Evolutionary conservation across 768 basidiomycete genomes (phyloP).

Genomic region (Crepidotus variabilis): DNA sequence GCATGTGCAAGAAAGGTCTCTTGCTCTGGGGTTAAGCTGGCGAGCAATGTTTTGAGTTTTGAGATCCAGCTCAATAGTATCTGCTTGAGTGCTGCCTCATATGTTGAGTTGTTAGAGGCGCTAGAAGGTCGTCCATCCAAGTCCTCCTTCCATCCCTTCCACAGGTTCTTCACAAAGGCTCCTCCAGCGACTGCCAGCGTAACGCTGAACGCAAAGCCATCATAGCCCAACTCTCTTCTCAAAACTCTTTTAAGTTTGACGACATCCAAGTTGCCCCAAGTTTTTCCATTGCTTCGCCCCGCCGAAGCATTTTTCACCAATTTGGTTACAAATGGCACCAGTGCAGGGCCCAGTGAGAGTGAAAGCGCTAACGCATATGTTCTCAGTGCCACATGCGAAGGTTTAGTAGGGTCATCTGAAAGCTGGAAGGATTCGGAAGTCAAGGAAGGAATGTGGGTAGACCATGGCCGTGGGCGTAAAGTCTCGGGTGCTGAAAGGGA

Average conservation of each 20-base stretch:
- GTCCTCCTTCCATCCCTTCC: conserved; percentile 29
- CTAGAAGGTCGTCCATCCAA: not conserved
- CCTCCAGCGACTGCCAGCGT: conserved; percentile 66
- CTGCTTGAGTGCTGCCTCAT: not conserved
- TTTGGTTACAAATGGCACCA: conserved; percentile 46
- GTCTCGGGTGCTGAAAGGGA: no score
- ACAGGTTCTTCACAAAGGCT: conserved; percentile 38
- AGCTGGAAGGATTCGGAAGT: no score
- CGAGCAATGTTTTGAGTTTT: not conserved
- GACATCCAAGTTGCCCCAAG: conserved; percentile 15
- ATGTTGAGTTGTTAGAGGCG: not conserved
- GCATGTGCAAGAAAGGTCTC: conserved; percentile 58
- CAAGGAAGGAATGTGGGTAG: no score
- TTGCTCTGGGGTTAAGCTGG: conserved; percentile 25
- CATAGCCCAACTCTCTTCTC: conserved; percentile 50
- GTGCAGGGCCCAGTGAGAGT: conserved; percentile 62
- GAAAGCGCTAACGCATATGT: conserved; percentile 66
- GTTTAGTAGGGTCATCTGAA: no score
- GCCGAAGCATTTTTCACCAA: conserved; percentile 16
- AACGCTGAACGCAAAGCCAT: conserved; percentile 69
- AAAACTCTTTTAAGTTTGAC: conserved; percentile 36
- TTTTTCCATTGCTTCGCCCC: conserved; percentile 12
- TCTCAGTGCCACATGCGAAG: conserved; percentile 38
- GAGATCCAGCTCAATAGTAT: not conserved
- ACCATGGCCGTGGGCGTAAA: no score